Conservation (phyloP, 305 asterid species). For the Striga hermonthica region DNA sequence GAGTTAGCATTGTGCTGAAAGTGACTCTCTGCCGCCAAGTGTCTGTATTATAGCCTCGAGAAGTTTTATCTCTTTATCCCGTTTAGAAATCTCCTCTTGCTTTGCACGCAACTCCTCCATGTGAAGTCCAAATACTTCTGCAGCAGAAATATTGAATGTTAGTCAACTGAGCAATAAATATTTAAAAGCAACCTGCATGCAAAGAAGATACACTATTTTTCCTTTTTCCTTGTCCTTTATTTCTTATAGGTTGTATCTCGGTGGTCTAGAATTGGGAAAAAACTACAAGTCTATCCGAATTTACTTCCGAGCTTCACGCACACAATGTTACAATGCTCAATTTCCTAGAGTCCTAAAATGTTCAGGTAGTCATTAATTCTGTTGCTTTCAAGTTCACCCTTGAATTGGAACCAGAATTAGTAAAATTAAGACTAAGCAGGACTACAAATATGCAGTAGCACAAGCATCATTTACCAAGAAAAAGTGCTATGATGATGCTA, state of each 20-base stretch:
- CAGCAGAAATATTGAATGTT: constrained; percentile 27
- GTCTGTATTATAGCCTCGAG: constrained; percentile 94
- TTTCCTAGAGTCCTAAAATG: background rate
- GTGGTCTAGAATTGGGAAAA: background rate
- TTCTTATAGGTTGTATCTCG: background rate
- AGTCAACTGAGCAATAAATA: background rate
- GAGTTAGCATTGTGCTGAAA: constrained; percentile 34
- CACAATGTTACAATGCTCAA: background rate
- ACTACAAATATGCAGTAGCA: background rate
- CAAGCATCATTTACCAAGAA: background rate
- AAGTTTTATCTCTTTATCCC: constrained; percentile 83
- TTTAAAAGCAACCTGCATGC: too few relatives aligned
- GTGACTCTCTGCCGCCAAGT: constrained; percentile 70
- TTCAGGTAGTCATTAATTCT: background rate
- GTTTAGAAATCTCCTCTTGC: constrained; percentile 79
- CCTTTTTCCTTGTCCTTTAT: background rate
- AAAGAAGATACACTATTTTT: too few relatives aligned
- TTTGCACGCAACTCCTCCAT: constrained; percentile 86
- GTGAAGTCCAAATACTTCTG: constrained; percentile 89
- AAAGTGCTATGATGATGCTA: background rate
- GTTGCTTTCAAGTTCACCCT: background rate
- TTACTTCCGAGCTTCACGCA: constrained; percentile 1
- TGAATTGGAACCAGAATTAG: background rate
- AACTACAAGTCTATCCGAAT: background rate
- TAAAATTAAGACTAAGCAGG: constrained; percentile 3